Conservation (phyloP, 495 filamentous ascomycete species). For the Letharia columbiana region DNA sequence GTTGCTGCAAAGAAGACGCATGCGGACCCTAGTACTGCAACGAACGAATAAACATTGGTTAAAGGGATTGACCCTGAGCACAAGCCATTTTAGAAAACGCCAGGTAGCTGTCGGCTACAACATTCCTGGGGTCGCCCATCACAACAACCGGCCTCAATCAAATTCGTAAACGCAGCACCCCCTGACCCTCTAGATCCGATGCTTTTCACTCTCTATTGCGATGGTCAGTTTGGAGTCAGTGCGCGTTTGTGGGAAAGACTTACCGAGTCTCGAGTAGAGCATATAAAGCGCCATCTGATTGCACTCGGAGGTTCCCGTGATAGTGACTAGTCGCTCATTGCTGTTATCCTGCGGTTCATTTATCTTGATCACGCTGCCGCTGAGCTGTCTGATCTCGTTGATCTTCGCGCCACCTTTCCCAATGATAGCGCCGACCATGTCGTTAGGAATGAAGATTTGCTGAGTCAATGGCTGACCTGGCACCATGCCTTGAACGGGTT, state of each 20-base stretch:
- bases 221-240: slow-evolving; percentile 26
- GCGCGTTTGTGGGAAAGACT: slow-evolving; percentile 35
- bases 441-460: slow-evolving; percentile 98
- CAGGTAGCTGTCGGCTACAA: slow-evolving; percentile 6
- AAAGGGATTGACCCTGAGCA: background rate
- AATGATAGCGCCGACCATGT: slow-evolving; percentile 99
- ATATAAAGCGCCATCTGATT: slow-evolving; percentile 99
- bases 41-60: background rate
- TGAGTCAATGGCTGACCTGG: slow-evolving; percentile 87
- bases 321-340: slow-evolving; percentile 94
- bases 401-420: slow-evolving; percentile 98
- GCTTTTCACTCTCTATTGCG: slow-evolving; percentile 71
- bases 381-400: slow-evolving; percentile 95
- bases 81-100: slow-evolving; percentile 2
- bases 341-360: slow-evolving; percentile 98
- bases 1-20: background rate
- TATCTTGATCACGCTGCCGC: slow-evolving; percentile 98
- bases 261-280: slow-evolving; percentile 94
- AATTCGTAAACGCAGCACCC: background rate
- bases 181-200: slow-evolving; percentile 47
- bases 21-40: background rate
- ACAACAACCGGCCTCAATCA: slow-evolving; percentile 10
- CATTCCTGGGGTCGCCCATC: slow-evolving; percentile 13
- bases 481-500: slow-evolving; percentile 66
- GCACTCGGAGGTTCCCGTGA: slow-evolving; percentile 94